Conservation (phyloP, 1,284 basidiomycete species). For the Xerocomus minutiporus region DNA sequence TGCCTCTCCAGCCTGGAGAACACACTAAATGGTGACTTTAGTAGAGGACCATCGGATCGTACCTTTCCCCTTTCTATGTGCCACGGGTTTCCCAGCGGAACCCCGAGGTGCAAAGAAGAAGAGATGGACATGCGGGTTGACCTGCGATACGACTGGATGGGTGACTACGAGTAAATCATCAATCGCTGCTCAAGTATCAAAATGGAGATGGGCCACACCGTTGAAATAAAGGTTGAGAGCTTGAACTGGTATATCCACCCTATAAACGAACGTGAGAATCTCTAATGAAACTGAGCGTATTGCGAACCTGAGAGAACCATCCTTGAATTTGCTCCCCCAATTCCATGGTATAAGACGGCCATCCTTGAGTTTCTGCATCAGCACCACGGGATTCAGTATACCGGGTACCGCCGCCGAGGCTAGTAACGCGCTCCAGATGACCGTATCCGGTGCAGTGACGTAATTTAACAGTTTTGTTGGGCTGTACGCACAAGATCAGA, state of each 20-base stretch:
- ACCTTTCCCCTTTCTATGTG: slow-evolving; percentile 90
- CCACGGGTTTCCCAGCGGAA: slow-evolving; percentile 90
- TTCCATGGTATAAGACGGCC: slow-evolving; percentile 89
- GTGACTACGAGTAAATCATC: slow-evolving; percentile 57
- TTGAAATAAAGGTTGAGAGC: slow-evolving; percentile 92
- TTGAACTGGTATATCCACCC: slow-evolving; percentile 93
- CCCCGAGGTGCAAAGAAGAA: slow-evolving; percentile 96
- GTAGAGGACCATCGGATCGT: not conserved
- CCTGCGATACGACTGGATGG: slow-evolving; percentile 92
- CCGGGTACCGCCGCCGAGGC: slow-evolving; percentile 85
- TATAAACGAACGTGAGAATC: slow-evolving; percentile 24
- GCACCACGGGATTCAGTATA: slow-evolving; percentile 81
- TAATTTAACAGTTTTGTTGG: slow-evolving; percentile 96
- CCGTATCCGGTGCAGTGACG: slow-evolving; percentile 87
- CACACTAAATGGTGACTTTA: slow-evolving; percentile 1
- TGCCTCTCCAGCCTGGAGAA: slow-evolving; percentile 83
- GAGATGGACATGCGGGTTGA: slow-evolving; percentile 96
- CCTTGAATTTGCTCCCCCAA: slow-evolving; percentile 90
- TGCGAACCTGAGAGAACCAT: slow-evolving; percentile 76
- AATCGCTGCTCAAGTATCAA: not conserved
- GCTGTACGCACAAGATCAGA: slow-evolving; percentile 36
- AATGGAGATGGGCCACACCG: slow-evolving; percentile 38
- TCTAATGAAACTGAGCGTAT: not conserved
- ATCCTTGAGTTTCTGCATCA: slow-evolving; percentile 89
- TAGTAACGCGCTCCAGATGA: slow-evolving; percentile 73